Percentiles rank a stretch among this genome's conserved stretches.
Conservation (phyloP, 164 flowering plant species). For the Tinospora cordifolia region DNA sequence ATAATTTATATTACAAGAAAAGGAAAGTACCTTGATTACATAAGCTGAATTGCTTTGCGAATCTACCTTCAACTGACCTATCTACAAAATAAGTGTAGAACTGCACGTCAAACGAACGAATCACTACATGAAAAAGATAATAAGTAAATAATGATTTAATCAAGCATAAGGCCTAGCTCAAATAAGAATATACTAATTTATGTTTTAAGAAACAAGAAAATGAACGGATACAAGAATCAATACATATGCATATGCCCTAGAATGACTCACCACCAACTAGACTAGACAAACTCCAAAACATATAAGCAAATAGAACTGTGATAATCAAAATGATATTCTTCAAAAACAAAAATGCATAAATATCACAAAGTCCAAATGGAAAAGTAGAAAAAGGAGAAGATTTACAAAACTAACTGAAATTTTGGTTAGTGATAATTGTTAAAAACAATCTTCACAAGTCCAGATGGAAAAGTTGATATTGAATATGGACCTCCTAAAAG, state of each 20-base stretch:
- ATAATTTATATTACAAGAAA: conserved; percentile 6
- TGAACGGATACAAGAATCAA: not conserved
- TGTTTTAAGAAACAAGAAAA: not conserved
- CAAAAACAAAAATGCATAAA: too few species aligned
- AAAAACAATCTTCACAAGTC: too few species aligned
- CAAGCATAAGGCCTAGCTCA: not conserved
- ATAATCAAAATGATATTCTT: too few species aligned
- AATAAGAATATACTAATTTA: not conserved
- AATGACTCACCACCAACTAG: not conserved
- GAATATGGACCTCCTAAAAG: too few species aligned
- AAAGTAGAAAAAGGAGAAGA: too few species aligned
- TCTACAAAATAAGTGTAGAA: conserved; percentile 97
- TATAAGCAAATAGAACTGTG: too few species aligned
- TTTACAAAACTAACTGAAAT: too few species aligned
- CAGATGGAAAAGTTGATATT: too few species aligned
- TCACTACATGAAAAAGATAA: conserved; percentile 38
- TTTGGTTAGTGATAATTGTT: too few species aligned
- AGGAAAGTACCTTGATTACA: conserved; percentile 59
- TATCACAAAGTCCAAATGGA: too few species aligned
- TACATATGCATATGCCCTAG: not conserved
- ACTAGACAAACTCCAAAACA: not conserved
- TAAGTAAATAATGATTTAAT: not conserved
- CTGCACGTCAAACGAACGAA: conserved; percentile 87
- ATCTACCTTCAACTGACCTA: conserved; percentile 64
- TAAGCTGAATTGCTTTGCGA: conserved; percentile 49